Percentiles rank a stretch among this genome's conserved stretches.
phyloP scores from a whole-genome alignment of 1,139 yeast species.

The Taiozyma sp. region DNA sequence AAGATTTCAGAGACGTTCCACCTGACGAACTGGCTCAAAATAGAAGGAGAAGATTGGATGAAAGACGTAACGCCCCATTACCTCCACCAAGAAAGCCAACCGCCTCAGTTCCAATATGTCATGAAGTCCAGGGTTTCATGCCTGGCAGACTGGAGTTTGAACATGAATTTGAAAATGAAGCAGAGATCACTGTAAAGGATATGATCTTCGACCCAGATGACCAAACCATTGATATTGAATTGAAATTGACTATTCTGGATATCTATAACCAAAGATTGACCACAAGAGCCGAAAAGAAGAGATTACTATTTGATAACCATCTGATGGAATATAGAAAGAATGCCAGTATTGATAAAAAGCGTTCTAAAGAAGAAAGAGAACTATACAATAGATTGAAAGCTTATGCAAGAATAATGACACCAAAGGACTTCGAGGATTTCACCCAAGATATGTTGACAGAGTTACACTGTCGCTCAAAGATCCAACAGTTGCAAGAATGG shows the following conservation, averaged over 20 bases:
- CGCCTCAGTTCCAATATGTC: constrained; percentile 93
- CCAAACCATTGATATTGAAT: constrained; percentile 77
- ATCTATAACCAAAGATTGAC: constrained; percentile 88
- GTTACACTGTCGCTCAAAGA: constrained; percentile 70
- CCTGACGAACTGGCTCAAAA: constrained; percentile 66
- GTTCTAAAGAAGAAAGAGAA: constrained; percentile 88
- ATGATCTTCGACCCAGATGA: constrained; percentile 95
- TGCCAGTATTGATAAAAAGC: constrained; percentile 55
- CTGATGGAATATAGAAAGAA: constrained; percentile 75
- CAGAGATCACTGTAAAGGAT: constrained; percentile 90
- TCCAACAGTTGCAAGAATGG: constrained; percentile 90
- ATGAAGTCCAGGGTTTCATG: constrained; percentile 97
- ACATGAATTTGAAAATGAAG: constrained; percentile 94
- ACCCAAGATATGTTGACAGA: constrained; percentile 70
- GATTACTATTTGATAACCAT: constrained; percentile 69
- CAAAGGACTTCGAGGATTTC: constrained; percentile 73
- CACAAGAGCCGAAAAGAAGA: constrained; percentile 87
- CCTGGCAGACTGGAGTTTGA: constrained; percentile 98
- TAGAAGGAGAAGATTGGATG: constrained; percentile 69
- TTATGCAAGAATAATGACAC: constrained; percentile 73
- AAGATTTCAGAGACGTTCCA: constrained; percentile 47
- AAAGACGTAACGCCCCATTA: constrained; percentile 57
- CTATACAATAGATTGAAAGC: constrained; percentile 70
- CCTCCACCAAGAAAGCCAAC: constrained; percentile 85
- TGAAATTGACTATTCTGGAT: constrained; percentile 80